Evolutionary conservation across 164 flowering plant genomes (phyloP).

Genomic region (Berberis vulgaris): DNA sequence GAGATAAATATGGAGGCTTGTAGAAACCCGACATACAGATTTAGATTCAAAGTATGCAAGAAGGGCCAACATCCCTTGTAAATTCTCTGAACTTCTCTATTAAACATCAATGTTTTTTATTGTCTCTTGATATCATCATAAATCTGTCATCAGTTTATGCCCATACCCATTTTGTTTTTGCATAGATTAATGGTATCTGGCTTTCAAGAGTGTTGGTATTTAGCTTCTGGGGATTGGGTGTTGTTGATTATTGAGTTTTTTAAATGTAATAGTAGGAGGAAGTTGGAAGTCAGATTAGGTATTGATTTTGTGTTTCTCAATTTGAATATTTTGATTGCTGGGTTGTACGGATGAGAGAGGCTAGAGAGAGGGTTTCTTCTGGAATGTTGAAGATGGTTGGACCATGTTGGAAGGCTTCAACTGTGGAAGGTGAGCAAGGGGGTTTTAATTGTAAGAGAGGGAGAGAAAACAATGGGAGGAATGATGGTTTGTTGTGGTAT

Average conservation of each 20-base stretch:
- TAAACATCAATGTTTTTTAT: conserved; percentile 12
- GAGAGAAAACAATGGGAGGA: conserved; percentile 39
- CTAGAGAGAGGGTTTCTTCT: conserved; percentile 47
- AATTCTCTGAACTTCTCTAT: conserved; percentile 13
- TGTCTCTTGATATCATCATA: conserved; percentile 6
- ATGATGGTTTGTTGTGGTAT: conserved; percentile 72
- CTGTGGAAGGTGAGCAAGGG: conserved; percentile 32
- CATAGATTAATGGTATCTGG: conserved; percentile 41
- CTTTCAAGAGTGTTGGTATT: conserved; percentile 11
- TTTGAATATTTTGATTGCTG: neutral
- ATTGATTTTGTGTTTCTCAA: neutral
- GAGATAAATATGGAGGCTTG: conserved; percentile 18
- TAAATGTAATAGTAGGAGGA: conserved; percentile 15
- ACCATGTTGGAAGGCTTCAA: conserved; percentile 68
- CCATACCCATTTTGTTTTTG: conserved; percentile 17
- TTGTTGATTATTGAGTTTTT: neutral
- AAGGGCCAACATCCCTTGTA: conserved; percentile 3
- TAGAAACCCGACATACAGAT: conserved; percentile 14
- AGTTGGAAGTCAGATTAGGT: neutral
- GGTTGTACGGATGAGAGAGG: conserved; percentile 16
- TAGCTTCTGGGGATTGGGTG: conserved; percentile 19
- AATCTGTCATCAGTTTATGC: conserved; percentile 9
- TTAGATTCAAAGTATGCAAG: conserved; percentile 23
- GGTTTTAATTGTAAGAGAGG: conserved; percentile 17
- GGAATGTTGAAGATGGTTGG: conserved; percentile 45